These are phyloP conservation scores for Talaromyces piceae DNA, from an alignment of 2,329 filamentous ascomycete genomes.

Conservation along the genomic window DNA sequence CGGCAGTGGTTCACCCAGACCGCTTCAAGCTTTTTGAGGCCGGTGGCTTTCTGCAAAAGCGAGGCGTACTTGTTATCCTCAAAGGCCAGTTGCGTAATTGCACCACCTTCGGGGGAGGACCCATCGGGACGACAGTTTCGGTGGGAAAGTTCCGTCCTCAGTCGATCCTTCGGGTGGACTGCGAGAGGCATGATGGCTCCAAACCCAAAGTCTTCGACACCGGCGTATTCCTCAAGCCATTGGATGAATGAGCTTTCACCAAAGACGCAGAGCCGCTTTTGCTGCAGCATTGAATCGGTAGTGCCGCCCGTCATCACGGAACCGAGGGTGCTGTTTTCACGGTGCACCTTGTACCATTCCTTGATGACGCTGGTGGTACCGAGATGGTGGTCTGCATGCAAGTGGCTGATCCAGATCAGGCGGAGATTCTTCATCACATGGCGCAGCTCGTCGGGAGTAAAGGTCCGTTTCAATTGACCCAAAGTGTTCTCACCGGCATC, in stretches of 20 bases:
- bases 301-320: conserved; percentile 19
- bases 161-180: conserved; percentile 23
- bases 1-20: conserved; percentile 70
- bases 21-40: conserved; percentile 60
- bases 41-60: conserved; percentile 45
- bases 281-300: conserved; percentile 22
- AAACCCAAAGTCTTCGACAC: conserved; percentile 70
- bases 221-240: conserved; percentile 72
- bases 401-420: conserved; percentile 85
- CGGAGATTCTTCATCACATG: conserved; percentile 71
- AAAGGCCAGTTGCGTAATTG: conserved; percentile 20
- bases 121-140: conserved; percentile 23
- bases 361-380: conserved; percentile 74
- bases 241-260: conserved; percentile 64
- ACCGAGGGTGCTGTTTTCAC: conserved; percentile 34
- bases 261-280: conserved; percentile 54
- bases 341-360: conserved; percentile 63
- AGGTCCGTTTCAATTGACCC: conserved; percentile 74
- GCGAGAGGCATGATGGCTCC: conserved; percentile 46
- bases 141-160: conserved; percentile 22
- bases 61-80: conserved; percentile 24
- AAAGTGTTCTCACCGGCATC: conserved; percentile 91
- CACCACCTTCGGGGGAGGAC: conserved; percentile 16
- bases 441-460: conserved; percentile 55
- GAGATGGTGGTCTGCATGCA: conserved; percentile 94